Base-by-base conservation (phyloP, 148 eudicot species). In the Cornus florida region DNA sequence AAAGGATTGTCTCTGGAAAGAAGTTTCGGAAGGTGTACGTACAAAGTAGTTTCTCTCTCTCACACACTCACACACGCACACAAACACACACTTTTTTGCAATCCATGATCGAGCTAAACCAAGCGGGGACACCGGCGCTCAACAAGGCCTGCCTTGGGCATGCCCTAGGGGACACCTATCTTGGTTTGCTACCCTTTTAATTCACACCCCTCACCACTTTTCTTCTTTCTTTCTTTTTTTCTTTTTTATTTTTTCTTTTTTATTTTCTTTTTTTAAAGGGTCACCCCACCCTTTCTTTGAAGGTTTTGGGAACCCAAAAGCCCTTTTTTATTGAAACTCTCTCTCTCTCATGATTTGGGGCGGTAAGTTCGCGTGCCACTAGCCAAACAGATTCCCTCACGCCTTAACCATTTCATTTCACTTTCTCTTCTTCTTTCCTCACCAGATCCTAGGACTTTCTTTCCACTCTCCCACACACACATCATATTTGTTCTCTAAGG, bases 71-170 rank as follows among this genome's bases (percentile, higher is more conserved):
- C 16, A 53, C 59, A 53, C 59, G 4, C 17, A 53, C 59, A 53
- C 17, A 16, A 32, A 72, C 62, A 72, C 62, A 72, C 70, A 28
- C 17, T 67, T 28, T 23, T 22, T 28, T 24, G 32, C 70, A 23
- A 20, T 65, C 6, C 10, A 20, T 20, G 20, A 62, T 2, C 3
- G 24, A 56, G 80, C 38, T 77, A 71, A 75, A 71, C 67, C 86
- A 84, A 78, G 85, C 91, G 92, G 92, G 71, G 93, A 90, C 96
- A 92, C 82, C 93, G 96, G 96, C 90, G 92, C 79, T 70, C 84
- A 88, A 88, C 84, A 19, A 71, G 90, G 80, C 85, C 83, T 84
- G 87, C 90, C 84, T 81, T 88, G 91, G 86, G 72, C 82, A 74
- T 83, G 24, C 78, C 23, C 56, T 77, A 43, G 89, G 89, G 72